These are phyloP conservation scores for Trametes cingulata DNA, from an alignment of 768 basidiomycete genomes.

Conservation along the genomic window DNA sequence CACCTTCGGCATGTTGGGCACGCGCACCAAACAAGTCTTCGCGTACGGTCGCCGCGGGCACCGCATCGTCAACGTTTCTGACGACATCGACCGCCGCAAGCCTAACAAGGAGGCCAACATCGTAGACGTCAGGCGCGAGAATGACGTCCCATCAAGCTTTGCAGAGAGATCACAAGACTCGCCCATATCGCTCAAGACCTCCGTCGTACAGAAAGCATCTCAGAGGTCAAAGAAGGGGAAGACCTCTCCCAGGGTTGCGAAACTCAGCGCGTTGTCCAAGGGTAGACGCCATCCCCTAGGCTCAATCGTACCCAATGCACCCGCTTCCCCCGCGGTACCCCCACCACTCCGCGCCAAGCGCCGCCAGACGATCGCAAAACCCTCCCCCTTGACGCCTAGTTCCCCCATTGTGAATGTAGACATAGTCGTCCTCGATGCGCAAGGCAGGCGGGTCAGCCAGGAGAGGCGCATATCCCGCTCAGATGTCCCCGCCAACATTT, in stretches of 20 bases:
- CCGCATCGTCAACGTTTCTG: slow-evolving; percentile 31
- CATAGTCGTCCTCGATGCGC: slow-evolving; percentile 64
- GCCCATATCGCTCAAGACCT: background rate
- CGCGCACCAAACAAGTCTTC: slow-evolving; percentile 34
- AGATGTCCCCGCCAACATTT: slow-evolving; percentile 41
- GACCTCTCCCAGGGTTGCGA: slow-evolving; percentile 20
- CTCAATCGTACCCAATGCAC: slow-evolving; percentile 39
- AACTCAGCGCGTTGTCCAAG: slow-evolving; percentile 9
- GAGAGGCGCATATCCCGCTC: slow-evolving; percentile 60
- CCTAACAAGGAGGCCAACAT: background rate
- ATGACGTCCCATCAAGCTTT: background rate
- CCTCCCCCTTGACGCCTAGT: slow-evolving; percentile 34
- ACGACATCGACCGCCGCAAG: slow-evolving; percentile 18
- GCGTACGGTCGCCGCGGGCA: slow-evolving; percentile 36
- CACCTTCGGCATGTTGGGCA: slow-evolving; percentile 27
- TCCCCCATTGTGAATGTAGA: slow-evolving; percentile 62
- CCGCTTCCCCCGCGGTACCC: slow-evolving; percentile 40
- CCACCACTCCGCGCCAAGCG: slow-evolving; percentile 29
- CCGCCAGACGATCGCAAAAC: slow-evolving; percentile 19
- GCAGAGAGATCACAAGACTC: background rate
- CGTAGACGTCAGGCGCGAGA: slow-evolving; percentile 1
- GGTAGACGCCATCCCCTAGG: slow-evolving; percentile 42
- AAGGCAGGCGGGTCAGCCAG: slow-evolving; percentile 56
- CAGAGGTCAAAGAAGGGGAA: slow-evolving; percentile 7
- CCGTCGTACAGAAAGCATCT: background rate